Evolutionary conservation across 176 grass and related monocot genomes (phyloP).

Genomic region (Rhynchospora breviuscula): DNA sequence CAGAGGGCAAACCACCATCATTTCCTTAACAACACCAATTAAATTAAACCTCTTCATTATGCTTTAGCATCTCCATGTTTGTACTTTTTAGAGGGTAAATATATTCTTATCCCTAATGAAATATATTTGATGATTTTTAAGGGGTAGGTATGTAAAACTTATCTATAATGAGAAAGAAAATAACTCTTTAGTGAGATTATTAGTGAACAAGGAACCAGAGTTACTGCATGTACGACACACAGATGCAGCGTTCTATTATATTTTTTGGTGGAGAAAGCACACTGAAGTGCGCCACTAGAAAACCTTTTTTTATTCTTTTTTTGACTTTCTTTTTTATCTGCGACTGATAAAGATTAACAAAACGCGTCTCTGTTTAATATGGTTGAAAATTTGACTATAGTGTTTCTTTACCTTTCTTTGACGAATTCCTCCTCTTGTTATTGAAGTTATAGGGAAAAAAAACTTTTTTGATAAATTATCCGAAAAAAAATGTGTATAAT

Average conservation of each 20-base stretch:
- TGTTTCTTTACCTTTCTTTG: slow-evolving; percentile 14
- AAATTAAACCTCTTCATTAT: no score
- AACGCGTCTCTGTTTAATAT: slow-evolving; percentile 7
- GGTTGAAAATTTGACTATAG: slow-evolving; percentile 19
- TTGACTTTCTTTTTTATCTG: neutral
- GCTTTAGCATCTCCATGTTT: no score
- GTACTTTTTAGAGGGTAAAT: no score
- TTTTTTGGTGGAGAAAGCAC: neutral
- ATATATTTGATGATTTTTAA: neutral
- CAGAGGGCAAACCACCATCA: no score
- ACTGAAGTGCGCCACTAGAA: neutral
- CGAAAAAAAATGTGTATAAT: neutral
- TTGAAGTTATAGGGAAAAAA: no score
- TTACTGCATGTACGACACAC: neutral
- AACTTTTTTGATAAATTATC: neutral
- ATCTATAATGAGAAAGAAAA: neutral
- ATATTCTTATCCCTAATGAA: no score
- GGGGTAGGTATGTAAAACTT: neutral
- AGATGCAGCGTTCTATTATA: neutral
- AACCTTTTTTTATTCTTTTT: slow-evolving; percentile 3
- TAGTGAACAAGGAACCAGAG: neutral
- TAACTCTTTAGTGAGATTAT: neutral
- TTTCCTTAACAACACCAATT: no score
- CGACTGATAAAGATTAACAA: neutral
- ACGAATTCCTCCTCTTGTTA: no score